A percentile compares a stretch with the other conserved stretches of the same genome.
Evolutionary conservation across 192 early-diverging fungal species (phyloP).

Genomic region (Coemansia sp.): DNA sequence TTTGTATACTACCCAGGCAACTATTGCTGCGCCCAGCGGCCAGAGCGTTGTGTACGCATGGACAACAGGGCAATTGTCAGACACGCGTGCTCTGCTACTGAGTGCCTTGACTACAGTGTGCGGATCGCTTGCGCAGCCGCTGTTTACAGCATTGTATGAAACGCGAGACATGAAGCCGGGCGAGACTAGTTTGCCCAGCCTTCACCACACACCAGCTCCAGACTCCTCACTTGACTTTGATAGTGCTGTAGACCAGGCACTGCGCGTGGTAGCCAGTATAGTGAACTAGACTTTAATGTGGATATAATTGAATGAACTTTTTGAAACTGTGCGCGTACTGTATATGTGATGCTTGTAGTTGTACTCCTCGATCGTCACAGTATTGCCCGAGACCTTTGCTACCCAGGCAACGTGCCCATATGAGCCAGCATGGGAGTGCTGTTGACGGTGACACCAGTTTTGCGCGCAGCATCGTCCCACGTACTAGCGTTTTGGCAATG

Average conservation of each 20-base stretch:
- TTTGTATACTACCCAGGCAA: conserved; percentile 34
- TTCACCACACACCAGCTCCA: conserved; percentile 8
- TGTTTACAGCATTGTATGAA: conserved; percentile 21
- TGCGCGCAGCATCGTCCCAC: conserved; percentile 36
- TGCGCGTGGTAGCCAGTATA: neutral
- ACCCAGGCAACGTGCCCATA: conserved; percentile 42
- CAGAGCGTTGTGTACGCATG: conserved; percentile 27
- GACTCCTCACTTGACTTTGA: conserved; percentile 27
- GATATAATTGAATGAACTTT: conserved; percentile 32
- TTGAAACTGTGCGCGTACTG: conserved; percentile 23
- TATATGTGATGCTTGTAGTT: conserved; percentile 18
- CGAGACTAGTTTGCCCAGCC: neutral
- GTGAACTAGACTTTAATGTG: conserved; percentile 19
- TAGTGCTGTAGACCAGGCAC: conserved; percentile 10
- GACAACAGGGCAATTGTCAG: conserved; percentile 5
- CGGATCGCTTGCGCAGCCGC: neutral
- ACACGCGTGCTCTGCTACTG: conserved; percentile 5
- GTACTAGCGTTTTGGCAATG: conserved; percentile 41
- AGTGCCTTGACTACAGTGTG: conserved; percentile 7
- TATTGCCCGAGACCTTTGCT: conserved; percentile 14
- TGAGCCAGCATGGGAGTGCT: conserved; percentile 6
- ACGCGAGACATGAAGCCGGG: conserved; percentile 6
- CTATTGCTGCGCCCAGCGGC: conserved; percentile 25
- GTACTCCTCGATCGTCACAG: conserved; percentile 41
- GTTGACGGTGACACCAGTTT: conserved; percentile 20